Percentiles rank a stretch among this genome's conserved stretches.
Conservation (phyloP, 2,329 filamentous ascomycete genomes). For the Pyricularia sp. region DNA sequence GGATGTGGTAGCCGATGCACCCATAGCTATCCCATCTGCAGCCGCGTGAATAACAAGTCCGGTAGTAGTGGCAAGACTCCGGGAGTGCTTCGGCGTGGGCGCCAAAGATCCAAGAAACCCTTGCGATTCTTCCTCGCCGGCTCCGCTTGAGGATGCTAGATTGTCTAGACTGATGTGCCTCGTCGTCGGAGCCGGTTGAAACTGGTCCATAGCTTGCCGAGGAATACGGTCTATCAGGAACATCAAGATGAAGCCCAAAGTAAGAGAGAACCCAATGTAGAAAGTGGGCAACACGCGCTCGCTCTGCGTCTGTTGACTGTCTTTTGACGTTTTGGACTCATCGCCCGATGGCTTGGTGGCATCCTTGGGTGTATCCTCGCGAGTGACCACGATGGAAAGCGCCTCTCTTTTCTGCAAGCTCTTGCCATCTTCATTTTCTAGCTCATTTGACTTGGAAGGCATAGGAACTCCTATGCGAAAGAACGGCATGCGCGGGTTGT, state of each 20-base stretch:
- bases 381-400: conserved; percentile 12
- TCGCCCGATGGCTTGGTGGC: neutral
- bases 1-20: conserved; percentile 67
- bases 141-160: conserved; percentile 31
- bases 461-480: conserved; percentile 4
- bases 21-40: conserved; percentile 90
- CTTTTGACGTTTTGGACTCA: conserved; percentile 10
- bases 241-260: conserved; percentile 89
- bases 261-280: conserved; percentile 76
- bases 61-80: conserved; percentile 69
- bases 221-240: conserved; percentile 85
- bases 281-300: conserved; percentile 46
- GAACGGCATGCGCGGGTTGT: neutral
- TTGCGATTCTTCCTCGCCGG: conserved; percentile 41
- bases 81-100: conserved; percentile 43
- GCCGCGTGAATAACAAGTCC: conserved; percentile 93
- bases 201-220: conserved; percentile 52
- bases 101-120: conserved; percentile 46
- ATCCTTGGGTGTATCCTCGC: neutral
- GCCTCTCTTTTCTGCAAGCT: conserved; percentile 15
- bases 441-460: neutral
- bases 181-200: conserved; percentile 52
- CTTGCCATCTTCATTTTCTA: neutral
- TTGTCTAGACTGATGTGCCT: conserved; percentile 85
- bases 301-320: conserved; percentile 13